Conservation (phyloP, 1,284 basidiomycete genomes). For the Caloboletus inedulis region DNA sequence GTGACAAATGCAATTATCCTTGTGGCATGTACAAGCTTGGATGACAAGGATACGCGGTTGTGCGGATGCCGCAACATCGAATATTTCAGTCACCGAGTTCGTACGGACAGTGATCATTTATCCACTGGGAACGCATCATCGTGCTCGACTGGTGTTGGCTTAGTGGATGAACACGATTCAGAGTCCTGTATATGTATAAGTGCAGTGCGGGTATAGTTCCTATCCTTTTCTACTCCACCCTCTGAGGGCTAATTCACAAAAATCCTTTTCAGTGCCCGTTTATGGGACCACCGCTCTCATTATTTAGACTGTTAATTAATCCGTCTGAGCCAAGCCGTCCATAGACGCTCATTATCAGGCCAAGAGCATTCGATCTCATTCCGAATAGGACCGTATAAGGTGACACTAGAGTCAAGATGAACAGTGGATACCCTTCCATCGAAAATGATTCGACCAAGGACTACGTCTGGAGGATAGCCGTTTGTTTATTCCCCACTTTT, state of each 20-base stretch:
- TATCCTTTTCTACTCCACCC: neutral
- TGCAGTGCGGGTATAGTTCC: neutral
- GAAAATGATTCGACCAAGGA: neutral
- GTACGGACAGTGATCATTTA: neutral
- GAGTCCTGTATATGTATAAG: neutral
- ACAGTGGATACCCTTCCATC: neutral
- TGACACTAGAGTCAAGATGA: neutral
- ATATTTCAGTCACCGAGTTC: neutral
- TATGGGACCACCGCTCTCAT: neutral
- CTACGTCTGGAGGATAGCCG: slow-evolving; percentile 1
- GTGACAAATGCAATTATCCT: neutral
- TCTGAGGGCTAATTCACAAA: neutral
- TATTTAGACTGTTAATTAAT: no score
- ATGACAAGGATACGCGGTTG: neutral
- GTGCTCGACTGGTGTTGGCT: neutral
- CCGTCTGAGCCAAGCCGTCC: no score
- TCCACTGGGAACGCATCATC: no score
- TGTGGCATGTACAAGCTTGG: no score
- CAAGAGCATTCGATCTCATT: neutral
- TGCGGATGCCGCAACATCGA: neutral
- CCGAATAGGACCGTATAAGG: neutral
- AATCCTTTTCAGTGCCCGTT: neutral
- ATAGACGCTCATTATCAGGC: no score
- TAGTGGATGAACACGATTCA: neutral
- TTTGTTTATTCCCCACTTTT: neutral